phyloP scores from a whole-genome alignment of 2,329 filamentous ascomycete genomes.

The Rhinocladiella mackenziei region DNA sequence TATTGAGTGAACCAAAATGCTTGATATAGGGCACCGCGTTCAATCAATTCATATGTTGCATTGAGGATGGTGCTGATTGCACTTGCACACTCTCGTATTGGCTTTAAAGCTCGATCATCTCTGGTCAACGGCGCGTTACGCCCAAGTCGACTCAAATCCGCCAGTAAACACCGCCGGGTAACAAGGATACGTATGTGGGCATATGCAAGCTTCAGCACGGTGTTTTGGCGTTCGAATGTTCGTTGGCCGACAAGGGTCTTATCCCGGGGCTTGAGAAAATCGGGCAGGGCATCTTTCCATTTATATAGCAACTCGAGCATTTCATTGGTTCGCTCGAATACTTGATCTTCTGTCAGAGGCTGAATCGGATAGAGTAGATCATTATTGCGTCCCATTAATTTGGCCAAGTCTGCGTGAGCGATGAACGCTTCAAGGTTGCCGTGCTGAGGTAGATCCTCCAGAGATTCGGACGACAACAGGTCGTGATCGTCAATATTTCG shows the following conservation, averaged over 20 bases:
- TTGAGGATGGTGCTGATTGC: slow-evolving; percentile 29
- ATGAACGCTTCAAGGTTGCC: slow-evolving; percentile 30
- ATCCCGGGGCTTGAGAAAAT: slow-evolving; percentile 29
- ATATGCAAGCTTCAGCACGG: slow-evolving; percentile 31
- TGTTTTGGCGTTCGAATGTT: slow-evolving; percentile 31
- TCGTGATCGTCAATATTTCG: slow-evolving; percentile 55
- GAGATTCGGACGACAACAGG: slow-evolving; percentile 45
- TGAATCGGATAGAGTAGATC: slow-evolving; percentile 30
- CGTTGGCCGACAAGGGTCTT: slow-evolving; percentile 30
- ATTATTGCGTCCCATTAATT: slow-evolving; percentile 29
- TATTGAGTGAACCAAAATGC: slow-evolving; percentile 34
- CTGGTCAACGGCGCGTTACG: slow-evolving; percentile 7
- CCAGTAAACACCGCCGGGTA: slow-evolving; percentile 30
- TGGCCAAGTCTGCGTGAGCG: slow-evolving; percentile 29
- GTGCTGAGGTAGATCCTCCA: slow-evolving; percentile 31
- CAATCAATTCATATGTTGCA: slow-evolving; percentile 24
- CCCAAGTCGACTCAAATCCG: slow-evolving; percentile 21
- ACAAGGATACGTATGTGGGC: slow-evolving; percentile 31
- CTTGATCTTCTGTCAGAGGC: slow-evolving; percentile 25
- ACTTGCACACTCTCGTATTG: slow-evolving; percentile 27
- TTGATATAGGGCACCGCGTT: slow-evolving; percentile 27
- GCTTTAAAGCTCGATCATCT: slow-evolving; percentile 20
- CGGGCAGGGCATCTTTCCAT: slow-evolving; percentile 29
- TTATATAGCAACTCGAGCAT: slow-evolving; percentile 25
- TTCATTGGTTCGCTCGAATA: slow-evolving; percentile 26